Evolutionary conservation across 169 alveolate genomes (phyloP).

Genomic region (Plasmodium inui): DNA sequence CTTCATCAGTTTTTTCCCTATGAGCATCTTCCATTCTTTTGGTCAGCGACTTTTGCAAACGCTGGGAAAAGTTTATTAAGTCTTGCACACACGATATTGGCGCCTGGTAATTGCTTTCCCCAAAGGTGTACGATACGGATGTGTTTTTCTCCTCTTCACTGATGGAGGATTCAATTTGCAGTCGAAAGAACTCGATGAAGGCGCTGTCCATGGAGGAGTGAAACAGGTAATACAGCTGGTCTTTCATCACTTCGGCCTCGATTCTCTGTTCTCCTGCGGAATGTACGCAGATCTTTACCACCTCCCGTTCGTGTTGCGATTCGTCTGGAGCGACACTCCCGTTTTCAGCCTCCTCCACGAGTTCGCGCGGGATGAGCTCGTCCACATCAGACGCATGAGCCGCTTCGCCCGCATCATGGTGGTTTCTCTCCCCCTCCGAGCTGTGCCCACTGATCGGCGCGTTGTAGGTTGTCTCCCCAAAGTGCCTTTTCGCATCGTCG

Average conservation of each 20-base stretch:
- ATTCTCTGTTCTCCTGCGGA: constrained; percentile 23
- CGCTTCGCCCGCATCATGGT: background rate
- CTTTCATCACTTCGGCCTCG: constrained; percentile 46
- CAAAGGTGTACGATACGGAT: background rate
- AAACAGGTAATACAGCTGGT: constrained; percentile 34
- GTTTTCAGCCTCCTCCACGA: background rate
- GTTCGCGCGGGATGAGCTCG: background rate
- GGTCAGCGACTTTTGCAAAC: constrained; percentile 11
- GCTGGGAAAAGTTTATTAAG: constrained; percentile 37
- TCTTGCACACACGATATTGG: background rate
- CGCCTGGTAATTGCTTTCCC: constrained; percentile 3
- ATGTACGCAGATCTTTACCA: constrained; percentile 11
- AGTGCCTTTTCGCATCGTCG: constrained; percentile 63
- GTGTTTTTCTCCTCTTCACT: background rate
- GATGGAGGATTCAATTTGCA: background rate
- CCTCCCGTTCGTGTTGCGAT: background rate
- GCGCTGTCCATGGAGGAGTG: constrained; percentile 60
- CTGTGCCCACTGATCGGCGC: background rate
- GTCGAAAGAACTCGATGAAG: constrained; percentile 18
- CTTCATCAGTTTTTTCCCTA: constrained; percentile 7
- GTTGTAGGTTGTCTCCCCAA: constrained; percentile 57
- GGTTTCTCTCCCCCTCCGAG: background rate
- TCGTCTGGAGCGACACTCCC: background rate
- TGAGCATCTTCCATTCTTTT: constrained; percentile 3
- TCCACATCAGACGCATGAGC: background rate